These are phyloP conservation scores for Diophrys sp. DNA, from an alignment of 73 alveolate species.

Conservation along the genomic window DNA sequence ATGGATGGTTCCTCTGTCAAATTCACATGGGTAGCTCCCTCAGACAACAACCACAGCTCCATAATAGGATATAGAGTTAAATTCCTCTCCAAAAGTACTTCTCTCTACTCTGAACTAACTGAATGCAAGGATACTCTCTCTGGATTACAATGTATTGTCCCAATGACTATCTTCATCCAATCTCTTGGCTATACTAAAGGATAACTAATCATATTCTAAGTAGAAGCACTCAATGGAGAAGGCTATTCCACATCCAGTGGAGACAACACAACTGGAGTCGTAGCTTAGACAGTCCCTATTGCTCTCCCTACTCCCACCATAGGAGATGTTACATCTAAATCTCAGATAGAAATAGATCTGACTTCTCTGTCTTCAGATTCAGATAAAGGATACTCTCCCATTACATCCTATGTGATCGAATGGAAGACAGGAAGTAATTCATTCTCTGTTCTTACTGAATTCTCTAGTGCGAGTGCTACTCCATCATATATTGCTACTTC, in stretches of 20 bases:
- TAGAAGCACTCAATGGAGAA: neutral
- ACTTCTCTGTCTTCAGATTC: slow-evolving; percentile 22
- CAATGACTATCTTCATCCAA: slow-evolving; percentile 33
- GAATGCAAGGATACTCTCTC: no score
- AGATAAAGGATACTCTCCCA: slow-evolving; percentile 39
- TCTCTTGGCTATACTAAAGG: slow-evolving; percentile 1
- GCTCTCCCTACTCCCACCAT: slow-evolving; percentile 26
- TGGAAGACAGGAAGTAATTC: slow-evolving; percentile 40
- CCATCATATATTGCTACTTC: slow-evolving; percentile 27
- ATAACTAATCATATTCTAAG: neutral
- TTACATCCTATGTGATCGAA: slow-evolving; percentile 40
- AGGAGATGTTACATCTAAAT: slow-evolving; percentile 26
- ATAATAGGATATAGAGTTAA: no score
- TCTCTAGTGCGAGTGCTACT: neutral
- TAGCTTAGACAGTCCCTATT: slow-evolving; percentile 22
- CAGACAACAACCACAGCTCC: no score
- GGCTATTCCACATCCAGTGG: slow-evolving; percentile 2
- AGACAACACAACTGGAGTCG: no score
- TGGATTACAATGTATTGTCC: slow-evolving; percentile 24
- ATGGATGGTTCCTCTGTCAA: no score
- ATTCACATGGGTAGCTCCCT: no score
- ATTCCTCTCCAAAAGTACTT: no score
- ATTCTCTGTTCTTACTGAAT: slow-evolving; percentile 5
- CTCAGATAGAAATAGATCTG: slow-evolving; percentile 37
- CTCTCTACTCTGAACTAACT: no score